Conservation (phyloP, 1,284 basidiomycete species). For the Leccinum solheimii region DNA sequence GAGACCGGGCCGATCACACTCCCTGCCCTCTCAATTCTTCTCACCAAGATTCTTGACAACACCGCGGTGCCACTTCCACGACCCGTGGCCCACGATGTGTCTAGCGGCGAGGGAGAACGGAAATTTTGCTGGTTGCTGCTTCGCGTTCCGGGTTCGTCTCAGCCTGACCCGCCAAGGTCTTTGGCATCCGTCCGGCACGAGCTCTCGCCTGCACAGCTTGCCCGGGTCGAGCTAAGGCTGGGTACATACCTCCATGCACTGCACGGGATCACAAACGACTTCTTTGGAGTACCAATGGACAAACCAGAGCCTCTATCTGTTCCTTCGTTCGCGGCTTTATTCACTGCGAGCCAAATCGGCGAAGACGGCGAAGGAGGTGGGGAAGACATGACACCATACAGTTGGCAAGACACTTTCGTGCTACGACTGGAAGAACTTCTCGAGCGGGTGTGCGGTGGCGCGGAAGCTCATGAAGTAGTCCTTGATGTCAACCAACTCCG, state of each 20-base stretch:
- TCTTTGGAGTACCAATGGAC: slow-evolving; percentile 56
- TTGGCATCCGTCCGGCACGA: slow-evolving; percentile 39
- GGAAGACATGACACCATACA: slow-evolving; percentile 47
- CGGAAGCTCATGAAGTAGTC: background rate
- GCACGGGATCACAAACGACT: slow-evolving; percentile 70
- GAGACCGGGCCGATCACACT: slow-evolving; percentile 18
- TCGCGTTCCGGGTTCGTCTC: slow-evolving; percentile 13
- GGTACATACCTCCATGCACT: slow-evolving; percentile 59
- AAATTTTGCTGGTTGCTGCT: slow-evolving; percentile 27
- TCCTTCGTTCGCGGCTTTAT: slow-evolving; percentile 15
- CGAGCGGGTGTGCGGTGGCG: slow-evolving; percentile 27
- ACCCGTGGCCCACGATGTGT: slow-evolving; percentile 20
- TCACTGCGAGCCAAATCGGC: slow-evolving; percentile 6
- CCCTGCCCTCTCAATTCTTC: slow-evolving; percentile 23
- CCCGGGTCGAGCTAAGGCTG: slow-evolving; percentile 55
- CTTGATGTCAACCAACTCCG: slow-evolving; percentile 48
- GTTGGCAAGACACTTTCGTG: slow-evolving; percentile 74
- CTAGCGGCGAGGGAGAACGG: slow-evolving; percentile 18
- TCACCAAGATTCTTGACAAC: slow-evolving; percentile 24
- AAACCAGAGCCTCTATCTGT: slow-evolving; percentile 25
- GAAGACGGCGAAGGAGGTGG: slow-evolving; percentile 24
- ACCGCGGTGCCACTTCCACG: slow-evolving; percentile 31
- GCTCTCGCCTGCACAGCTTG: slow-evolving; percentile 44
- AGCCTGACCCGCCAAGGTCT: slow-evolving; percentile 8
- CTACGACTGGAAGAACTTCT: slow-evolving; percentile 56